A percentile compares a stretch with the other conserved stretches of the same genome.
Conservation (phyloP, 164 flowering plant genomes). For the Piper betle region DNA sequence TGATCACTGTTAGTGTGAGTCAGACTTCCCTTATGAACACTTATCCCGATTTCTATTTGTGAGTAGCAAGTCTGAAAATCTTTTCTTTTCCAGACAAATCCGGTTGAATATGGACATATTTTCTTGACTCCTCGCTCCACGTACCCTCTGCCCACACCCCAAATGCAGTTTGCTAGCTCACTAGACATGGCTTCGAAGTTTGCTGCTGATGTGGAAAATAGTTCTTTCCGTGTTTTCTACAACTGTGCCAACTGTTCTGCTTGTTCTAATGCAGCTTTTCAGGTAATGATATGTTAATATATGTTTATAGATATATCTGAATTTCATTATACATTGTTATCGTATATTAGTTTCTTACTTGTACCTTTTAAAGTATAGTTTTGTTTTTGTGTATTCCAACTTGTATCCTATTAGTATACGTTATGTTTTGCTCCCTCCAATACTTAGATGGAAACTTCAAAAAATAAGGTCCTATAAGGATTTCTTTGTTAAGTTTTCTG, state of each 20-base stretch:
- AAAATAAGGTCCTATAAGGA: no score
- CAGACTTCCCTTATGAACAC: neutral
- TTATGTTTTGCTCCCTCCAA: no score
- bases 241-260: constrained; percentile 9
- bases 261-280: constrained; percentile 11
- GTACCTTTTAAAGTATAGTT: no score
- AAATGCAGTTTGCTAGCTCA: constrained; percentile 11
- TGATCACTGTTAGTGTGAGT: constrained; percentile 18
- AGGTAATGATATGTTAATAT: constrained; percentile 6
- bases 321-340: no score
- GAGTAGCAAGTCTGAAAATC: neutral
- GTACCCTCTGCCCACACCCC: constrained; percentile 1
- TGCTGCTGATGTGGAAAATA: constrained; percentile 18
- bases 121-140: constrained; percentile 16
- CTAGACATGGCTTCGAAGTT: constrained; percentile 15
- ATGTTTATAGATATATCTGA: neutral
- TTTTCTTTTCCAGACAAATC: constrained; percentile 16
- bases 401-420: no score
- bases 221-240: constrained; percentile 15
- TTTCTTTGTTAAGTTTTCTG: no score
- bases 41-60: neutral
- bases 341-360: no score
- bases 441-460: no score
- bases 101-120: constrained; percentile 26
- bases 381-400: no score